Conservation (phyloP, 2,329 filamentous ascomycete genomes). For the Sclerotinia nivalis region DNA sequence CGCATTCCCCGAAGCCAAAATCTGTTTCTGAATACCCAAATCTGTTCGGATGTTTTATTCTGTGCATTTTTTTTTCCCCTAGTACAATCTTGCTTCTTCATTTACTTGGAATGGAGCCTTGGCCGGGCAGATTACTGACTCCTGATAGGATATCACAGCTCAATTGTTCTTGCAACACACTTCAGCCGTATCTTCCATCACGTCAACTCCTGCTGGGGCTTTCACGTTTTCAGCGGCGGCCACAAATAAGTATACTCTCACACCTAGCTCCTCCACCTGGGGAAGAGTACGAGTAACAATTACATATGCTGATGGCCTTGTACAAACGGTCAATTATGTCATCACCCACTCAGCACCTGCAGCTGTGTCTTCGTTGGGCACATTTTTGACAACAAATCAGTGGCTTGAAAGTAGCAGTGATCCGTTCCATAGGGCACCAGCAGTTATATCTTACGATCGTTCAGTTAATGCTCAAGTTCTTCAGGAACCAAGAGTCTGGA, state of each 20-base stretch:
- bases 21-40: too few species aligned
- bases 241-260: constrained; percentile 46
- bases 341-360: constrained; percentile 51
- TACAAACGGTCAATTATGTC: constrained; percentile 58
- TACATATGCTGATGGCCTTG: constrained; percentile 49
- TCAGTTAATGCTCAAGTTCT: constrained; percentile 47
- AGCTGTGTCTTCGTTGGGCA: constrained; percentile 49
- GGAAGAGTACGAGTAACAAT: constrained; percentile 53
- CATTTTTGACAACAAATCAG: constrained; percentile 55
- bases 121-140: background rate
- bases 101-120: too few species aligned
- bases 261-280: constrained; percentile 48
- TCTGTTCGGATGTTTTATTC: background rate
- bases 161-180: constrained; percentile 49
- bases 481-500: constrained; percentile 56
- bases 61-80: background rate
- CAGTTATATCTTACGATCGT: constrained; percentile 58
- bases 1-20: background rate
- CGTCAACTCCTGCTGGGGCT: constrained; percentile 44
- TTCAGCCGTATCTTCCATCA: constrained; percentile 46
- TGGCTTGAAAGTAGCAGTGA: constrained; percentile 55
- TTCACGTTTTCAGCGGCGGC: constrained; percentile 42
- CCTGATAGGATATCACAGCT: constrained; percentile 45
- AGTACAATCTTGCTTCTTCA: too few species aligned
- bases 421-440: constrained; percentile 55